Evolutionary conservation across 108 stramenopile species (phyloP).

Genomic region (Schizochytrium sp.): DNA sequence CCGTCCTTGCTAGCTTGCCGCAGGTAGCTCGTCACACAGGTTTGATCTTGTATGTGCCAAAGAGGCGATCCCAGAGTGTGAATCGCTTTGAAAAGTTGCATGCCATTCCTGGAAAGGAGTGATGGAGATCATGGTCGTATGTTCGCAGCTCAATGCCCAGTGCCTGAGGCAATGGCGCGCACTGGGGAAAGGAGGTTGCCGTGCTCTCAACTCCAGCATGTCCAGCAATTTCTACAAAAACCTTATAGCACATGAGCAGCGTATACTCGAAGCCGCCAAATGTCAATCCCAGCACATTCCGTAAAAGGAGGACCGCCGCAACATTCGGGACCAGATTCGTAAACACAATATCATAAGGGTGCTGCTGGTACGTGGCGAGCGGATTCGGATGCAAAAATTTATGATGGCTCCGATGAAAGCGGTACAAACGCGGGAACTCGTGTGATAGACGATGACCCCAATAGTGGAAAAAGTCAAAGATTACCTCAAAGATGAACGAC

Average conservation of each 20-base stretch:
- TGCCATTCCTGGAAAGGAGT: neutral
- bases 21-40: too few species aligned
- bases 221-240: slow-evolving; percentile 12
- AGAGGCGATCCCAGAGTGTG: slow-evolving; percentile 1
- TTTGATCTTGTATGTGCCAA: neutral
- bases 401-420: neutral
- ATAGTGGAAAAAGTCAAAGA: slow-evolving; percentile 7
- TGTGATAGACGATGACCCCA: neutral
- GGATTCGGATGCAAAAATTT: slow-evolving; percentile 6
- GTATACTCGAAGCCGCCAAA: neutral
- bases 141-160: slow-evolving; percentile 16
- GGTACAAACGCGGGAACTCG: neutral
- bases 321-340: neutral
- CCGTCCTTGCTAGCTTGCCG: too few species aligned
- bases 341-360: neutral
- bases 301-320: neutral
- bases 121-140: slow-evolving; percentile 10
- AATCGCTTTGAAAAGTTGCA: slow-evolving; percentile 17
- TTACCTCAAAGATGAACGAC: neutral
- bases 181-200: slow-evolving; percentile 22
- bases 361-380: neutral
- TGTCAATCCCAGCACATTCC: neutral
- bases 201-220: neutral
- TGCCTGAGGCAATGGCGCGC: neutral
- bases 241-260: neutral